Base-by-base conservation (phyloP, 2,329 filamentous ascomycete species). In the Ascochyta rabiei region DNA sequence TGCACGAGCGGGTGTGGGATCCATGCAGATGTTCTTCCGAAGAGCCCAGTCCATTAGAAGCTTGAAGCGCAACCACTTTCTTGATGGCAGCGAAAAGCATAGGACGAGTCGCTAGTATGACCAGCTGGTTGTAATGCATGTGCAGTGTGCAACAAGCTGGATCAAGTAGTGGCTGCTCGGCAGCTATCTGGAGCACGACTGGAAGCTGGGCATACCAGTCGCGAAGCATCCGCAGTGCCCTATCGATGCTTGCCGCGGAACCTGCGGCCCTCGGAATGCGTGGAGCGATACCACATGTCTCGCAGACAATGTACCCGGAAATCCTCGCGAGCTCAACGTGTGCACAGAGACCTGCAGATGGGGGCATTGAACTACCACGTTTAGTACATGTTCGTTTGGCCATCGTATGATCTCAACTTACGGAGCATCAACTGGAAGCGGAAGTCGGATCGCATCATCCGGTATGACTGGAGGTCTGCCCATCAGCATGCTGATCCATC, bases 401-500 rank as follows among this genome's bases (percentile, higher is more conserved):
- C 19, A 24, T 34, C 23, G 44, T 31, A 40, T 10, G 16, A 28
- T 34, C 24, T 12, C 12, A 5, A 59, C 66, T 65, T 60, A 70
- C 67, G 56, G 47, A 18, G 38, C 57, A 48, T 63, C 59, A 45
- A 39, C 39, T 50, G 67, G 67, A 40, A 66, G 56, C 37, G 66
- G 59, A 24, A 68, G 53, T 18, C 60, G 57, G 5, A 70, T 68
- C 16, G 66, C 60, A 26, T 68, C 66, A 31, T 68, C 64, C n/a
- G 59, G 47, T 46, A 70, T 59, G 2, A 62, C 62, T 12, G 67
- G 63, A 12, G 66, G 63, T 15, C 67, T 59, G 6, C 67, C 67
- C 67, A 70, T 68, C 4, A 70, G 21, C 31, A 64, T 62, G 23
- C 63, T 64, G 16, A 68, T 58, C 67, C 67, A 70, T 42, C 67